Evolutionary conservation across 2,329 filamentous ascomycete genomes (phyloP), one percentile per base, ranked within the genome.

Genomic region (Gnomoniopsis smithogilvyi): DNA sequence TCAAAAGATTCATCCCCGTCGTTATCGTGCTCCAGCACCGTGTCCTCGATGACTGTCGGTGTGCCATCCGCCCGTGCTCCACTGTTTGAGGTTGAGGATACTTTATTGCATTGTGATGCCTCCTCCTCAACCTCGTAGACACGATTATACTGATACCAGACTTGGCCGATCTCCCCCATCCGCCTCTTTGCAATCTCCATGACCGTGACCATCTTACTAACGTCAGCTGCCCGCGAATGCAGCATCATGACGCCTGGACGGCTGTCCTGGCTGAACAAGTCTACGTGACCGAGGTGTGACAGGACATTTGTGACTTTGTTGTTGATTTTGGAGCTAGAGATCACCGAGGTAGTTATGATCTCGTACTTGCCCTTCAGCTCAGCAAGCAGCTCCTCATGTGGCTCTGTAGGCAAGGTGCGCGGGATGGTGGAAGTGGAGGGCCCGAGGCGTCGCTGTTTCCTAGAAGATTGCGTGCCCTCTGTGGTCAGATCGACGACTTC

Each of bases 151-250:
- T 84, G 83, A 60, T 74, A 83, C 78, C 80, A 85, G 51, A 73
- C 64, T 60, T 73, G 75, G 3, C 76, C 76, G 45, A 75, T 71
- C 53, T 78, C 76, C 34, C 67, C 73, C 54, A 89, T 72, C 50
- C 84, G 74, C 43, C 81, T 74, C 70, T 88, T 88, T 58, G 79
- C 80, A 41, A 89, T 85, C 71, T 92, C 89, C 48, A 80, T 79
- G 49, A 91, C 80, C 3, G 83, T 87, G 65, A 91, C 82, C 66
- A 91, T 76, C 71, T 92, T 92, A 71, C 78, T 79, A 1, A 83
- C 79, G 3, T 84, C 80, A 11, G 69, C 61, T 0, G 79, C 74
- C 21, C 78, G 78, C 34, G 81, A 80, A 65, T 83, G 76, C 19
- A 86, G 70, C 43, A 86, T 68, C n/a, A 76, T 76, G 15, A 78